Evolutionary conservation across 768 basidiomycete genomes (phyloP), one percentile per base, ranked within the genome.

Genomic region (Antrodiella citrinella): DNA sequence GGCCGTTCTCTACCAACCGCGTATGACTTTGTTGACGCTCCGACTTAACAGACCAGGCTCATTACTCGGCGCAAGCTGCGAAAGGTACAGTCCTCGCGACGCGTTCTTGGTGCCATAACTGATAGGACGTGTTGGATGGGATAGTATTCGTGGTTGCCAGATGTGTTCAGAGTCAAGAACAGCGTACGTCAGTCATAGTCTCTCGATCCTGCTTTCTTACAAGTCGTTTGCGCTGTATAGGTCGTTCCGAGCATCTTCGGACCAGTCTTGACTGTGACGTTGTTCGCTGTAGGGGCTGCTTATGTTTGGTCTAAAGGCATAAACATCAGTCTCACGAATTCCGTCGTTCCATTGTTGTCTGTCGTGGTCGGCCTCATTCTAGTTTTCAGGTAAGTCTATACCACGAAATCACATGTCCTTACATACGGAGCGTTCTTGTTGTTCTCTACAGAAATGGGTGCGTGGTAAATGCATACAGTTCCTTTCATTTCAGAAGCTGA

Each of bases 291-390:
- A 25, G 55, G 72, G 2, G 74, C 87, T 22, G 79, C 77, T 22
- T 86, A 82, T 67, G 73, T 75, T 35, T 75, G 74, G 64, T 66
- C 71, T 19, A 70, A 66, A 53, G 90, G 85, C 0, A 74, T 80
- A 49, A 65, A 71, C 23, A 65, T 93, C 42, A 72, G 75, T 21
- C 70, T 91, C 57, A 80, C 88, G 18, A 94, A 91, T 65, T 83
- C 88, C 21, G 84, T 95, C 50, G 80, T 93, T 2, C 93, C 93
- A 1, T 67, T 96, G 47, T 75, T 95, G 25, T 89, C 90, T 10
- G 89, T 96, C 11, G 93, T 95, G 57, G 92, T 94, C 47, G 93
- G 91, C 57, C 73, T 96, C 51, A 82, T 95, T 49, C 73, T 95
- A 26, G 91, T 92, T 2, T 92, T 91, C 64, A 78, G 90, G 89